Base-by-base conservation (phyloP, 2,329 filamentous ascomycete genomes). In the Pleurostoma richardsiae region DNA sequence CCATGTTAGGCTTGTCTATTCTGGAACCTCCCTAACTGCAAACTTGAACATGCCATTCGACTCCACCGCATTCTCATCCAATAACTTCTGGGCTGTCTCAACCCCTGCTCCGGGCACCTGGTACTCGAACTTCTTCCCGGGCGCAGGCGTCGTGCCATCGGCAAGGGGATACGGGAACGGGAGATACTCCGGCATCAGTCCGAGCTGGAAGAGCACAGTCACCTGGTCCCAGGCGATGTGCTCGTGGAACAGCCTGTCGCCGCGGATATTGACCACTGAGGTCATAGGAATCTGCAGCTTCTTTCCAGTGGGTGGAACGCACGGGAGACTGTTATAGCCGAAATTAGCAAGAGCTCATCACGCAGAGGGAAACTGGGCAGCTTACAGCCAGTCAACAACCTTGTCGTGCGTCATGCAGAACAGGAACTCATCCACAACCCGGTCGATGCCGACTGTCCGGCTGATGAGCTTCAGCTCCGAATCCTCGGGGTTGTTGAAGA, bases 371-470 rank as follows among this genome's bases (percentile, higher is more conserved):
- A 30, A 10, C 19, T 10, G 4, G 5, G 4, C 4, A 8, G 70
- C 79, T 63, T 63, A 86, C 82, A 89, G 68, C 85, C 83, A 88
- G 57, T 86, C 82, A 2, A 88, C 68, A n/a, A 73, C 68, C 11
- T 65, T 71, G 47, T 79, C 72, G 54, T 88, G 85, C 0, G 82
- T 86, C 44, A 85, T 77, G 27, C 71, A 76, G 59, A 80, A 80
- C 19, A 86, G 70, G 52, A 88, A 87, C 57, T 88, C 85, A 52
- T 88, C 85, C 3, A 88, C 76, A 0, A 91, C 75, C 0, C 86
- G 75, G 56, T 91, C 86, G 1, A 84, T 76, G 0, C 86, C 86
- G 0, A 90, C 69, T 0, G 85, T 90, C 1, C 87, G 77, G 50
- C 82, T 87, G 30, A 90, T 73, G 1, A 90, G 76, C 56, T 89